Evolutionary conservation across 176 grass and related monocot species (phyloP), one percentile per base, ranked within the genome.

Genomic region (Bolboschoenus planiculmis): DNA sequence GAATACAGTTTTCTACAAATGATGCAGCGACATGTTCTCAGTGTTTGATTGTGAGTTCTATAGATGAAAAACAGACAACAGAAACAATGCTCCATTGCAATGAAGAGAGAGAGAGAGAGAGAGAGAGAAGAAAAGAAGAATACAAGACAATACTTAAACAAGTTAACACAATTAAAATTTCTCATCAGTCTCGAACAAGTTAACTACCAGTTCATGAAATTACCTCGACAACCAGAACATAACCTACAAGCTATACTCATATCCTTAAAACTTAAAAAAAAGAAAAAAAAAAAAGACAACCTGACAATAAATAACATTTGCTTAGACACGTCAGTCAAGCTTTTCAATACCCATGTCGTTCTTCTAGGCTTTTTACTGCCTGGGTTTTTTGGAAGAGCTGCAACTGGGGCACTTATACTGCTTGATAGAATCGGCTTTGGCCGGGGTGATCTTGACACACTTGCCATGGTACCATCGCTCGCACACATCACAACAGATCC

Each of bases 401-500:
- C 93, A 99, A 85, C 86, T 93, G 1, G 97, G 97, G 84, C 97
- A 99, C 82, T 99, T 99, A 56, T 99, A 99, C 76, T 99, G 97
- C 83, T 95, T 99, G 86, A 99, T 99, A 78, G 90, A 95, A 20
- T 99, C 93, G 1, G 97, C 97, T 87, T 99, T 99, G 0, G 88
- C 91, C 5, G 96, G 96, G 55, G 91, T 99, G 83, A 95, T 95
- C 91, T 95, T 99, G 82, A 99, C 96, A 7, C 96, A 95, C 77
- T 99, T 99, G 26, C 96, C 96, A 4, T 99, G 96, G 35, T 91
- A 99, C 96, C 96, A 99, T 84, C 85, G 92, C 77, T 95, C 92
- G 1, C 96, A 99, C 37, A 93, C 64, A n/a, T 99, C 96, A 8
- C 96, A 98, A 1, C 92, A 91, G 1, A 95, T 99, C 96, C 96